phyloP scores from a whole-genome alignment of 768 basidiomycete species.

The Boletus sp. region DNA sequence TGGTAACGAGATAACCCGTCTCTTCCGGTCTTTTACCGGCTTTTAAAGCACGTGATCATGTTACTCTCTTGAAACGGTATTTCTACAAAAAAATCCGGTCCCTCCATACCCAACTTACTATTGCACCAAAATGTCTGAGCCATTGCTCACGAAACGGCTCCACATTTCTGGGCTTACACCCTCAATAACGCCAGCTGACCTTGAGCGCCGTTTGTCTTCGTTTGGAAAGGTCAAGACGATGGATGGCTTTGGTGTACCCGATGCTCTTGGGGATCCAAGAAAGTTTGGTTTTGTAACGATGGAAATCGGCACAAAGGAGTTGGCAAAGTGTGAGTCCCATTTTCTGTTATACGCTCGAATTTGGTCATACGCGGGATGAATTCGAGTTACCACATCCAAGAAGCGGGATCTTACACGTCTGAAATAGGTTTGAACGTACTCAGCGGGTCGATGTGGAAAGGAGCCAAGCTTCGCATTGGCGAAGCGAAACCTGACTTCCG shows the following conservation, averaged over 20 bases:
- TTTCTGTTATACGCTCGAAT: not conserved
- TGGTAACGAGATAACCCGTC: not conserved
- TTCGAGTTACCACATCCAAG: not conserved
- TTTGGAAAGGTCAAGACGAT: conserved; percentile 70
- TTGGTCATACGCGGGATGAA: not conserved
- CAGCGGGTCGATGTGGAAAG: conserved; percentile 85
- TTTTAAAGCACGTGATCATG: too few relatives aligned
- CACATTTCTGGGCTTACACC: conserved; percentile 78
- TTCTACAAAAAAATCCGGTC: not conserved
- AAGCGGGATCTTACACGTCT: conserved; percentile 1
- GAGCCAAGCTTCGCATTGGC: conserved; percentile 77
- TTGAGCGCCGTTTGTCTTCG: conserved; percentile 53
- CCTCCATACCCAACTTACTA: not conserved
- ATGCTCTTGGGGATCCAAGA: conserved; percentile 64
- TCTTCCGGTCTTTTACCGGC: too few relatives aligned
- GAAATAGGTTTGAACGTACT: conserved; percentile 67
- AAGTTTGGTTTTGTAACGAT: conserved; percentile 77
- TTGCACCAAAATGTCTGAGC: conserved; percentile 14
- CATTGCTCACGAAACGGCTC: conserved; percentile 52
- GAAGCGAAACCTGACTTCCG: conserved; percentile 78
- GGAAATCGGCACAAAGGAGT: conserved; percentile 55
- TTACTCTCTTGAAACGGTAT: too few relatives aligned
- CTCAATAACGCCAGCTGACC: conserved; percentile 53
- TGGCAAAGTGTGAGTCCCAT: conserved; percentile 59
- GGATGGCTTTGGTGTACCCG: conserved; percentile 65